Conservation (phyloP, 257 asterid genomes). For the Lavandula angustifolia region DNA sequence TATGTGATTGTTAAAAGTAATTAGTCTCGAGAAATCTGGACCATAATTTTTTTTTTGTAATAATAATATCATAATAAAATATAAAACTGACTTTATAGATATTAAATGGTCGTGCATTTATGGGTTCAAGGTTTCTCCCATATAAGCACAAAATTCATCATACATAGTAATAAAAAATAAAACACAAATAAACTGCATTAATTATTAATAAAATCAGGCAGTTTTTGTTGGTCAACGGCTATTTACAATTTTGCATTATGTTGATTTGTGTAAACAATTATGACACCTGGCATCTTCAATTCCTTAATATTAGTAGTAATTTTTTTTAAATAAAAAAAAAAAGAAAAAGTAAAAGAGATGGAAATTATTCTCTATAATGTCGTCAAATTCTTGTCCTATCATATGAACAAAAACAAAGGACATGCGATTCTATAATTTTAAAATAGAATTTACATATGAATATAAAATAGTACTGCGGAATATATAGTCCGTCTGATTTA, state of each 20-base stretch:
- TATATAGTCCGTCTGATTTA: not conserved
- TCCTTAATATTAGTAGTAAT: too few relatives aligned
- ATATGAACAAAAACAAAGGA: constrained; percentile 1
- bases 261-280: not conserved
- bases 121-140: not conserved
- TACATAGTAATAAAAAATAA: not conserved
- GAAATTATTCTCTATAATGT: constrained; percentile 15
- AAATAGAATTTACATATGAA: not conserved
- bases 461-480: not conserved
- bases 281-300: not conserved
- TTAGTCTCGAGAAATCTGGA: too few relatives aligned
- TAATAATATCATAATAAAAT: too few relatives aligned
- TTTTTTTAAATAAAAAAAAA: too few relatives aligned
- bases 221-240: constrained; percentile 24
- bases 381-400: constrained; percentile 11
- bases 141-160: not conserved
- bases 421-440: not conserved
- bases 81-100: not conserved
- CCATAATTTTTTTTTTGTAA: too few relatives aligned
- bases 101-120: not conserved
- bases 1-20: too few relatives aligned
- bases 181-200: not conserved
- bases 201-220: not conserved
- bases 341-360: not conserved
- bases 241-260: not conserved